Evolutionary conservation across 2,329 filamentous ascomycete species (phyloP).

Genomic region (Cordyceps militaris): DNA sequence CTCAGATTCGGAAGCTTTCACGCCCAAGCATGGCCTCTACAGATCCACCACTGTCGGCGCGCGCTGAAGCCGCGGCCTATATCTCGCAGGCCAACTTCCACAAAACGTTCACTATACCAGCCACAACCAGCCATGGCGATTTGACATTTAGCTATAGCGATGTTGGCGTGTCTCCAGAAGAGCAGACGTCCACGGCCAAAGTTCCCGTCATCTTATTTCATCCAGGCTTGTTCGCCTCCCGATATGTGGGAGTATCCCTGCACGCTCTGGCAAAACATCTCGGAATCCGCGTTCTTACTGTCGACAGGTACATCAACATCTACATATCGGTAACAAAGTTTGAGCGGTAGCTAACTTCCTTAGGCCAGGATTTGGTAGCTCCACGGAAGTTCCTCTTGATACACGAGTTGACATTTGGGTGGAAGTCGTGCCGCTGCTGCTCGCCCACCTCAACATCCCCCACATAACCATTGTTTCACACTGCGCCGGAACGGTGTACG

Average conservation of each 20-base stretch:
- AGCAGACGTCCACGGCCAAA: not conserved
- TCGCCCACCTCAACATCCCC: conserved; percentile 26
- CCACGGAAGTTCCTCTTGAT: conserved; percentile 15
- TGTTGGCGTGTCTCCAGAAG: conserved; percentile 16
- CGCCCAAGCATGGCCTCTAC: not conserved
- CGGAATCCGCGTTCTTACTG: conserved; percentile 25
- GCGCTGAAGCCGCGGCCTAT: conserved; percentile 12
- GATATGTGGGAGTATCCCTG: conserved; percentile 25
- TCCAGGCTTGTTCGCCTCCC: conserved; percentile 23
- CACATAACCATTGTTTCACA: conserved; percentile 26
- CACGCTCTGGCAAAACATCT: conserved; percentile 25
- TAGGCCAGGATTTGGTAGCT: conserved; percentile 23
- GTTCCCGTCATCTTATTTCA: conserved; percentile 23
- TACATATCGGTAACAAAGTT: not conserved
- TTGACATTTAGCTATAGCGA: conserved; percentile 24
- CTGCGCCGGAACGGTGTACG: conserved; percentile 26
- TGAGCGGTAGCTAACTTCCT: conserved; percentile 17
- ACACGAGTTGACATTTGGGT: conserved; percentile 20
- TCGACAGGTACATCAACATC: conserved; percentile 21
- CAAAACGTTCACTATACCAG: conserved; percentile 20
- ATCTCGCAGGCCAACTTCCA: conserved; percentile 22
- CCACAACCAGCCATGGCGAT: conserved; percentile 16
- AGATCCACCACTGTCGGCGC: not conserved
- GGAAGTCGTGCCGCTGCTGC: conserved; percentile 26
- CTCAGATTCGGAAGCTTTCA: not conserved